Percentiles rank a stretch among this genome's conserved stretches.
These are phyloP conservation scores for Gynochthodes officinalis DNA, from an alignment of 257 asterid species.

Conservation along the genomic window DNA sequence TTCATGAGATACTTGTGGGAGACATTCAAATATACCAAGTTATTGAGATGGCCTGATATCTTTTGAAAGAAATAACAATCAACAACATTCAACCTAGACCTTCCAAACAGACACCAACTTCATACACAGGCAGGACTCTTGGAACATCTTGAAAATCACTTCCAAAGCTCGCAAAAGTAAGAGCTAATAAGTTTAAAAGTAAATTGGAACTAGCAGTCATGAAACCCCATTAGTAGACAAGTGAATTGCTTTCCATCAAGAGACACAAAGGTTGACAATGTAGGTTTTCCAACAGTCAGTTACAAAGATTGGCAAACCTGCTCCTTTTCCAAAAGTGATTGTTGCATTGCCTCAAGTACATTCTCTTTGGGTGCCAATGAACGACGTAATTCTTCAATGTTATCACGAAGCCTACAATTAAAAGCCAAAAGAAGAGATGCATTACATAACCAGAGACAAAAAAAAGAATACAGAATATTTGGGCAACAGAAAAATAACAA, in stretches of 20 bases:
- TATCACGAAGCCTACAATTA: slow-evolving; percentile 68
- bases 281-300: not conserved
- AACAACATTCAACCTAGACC: too few relatives aligned
- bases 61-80: too few relatives aligned
- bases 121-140: not conserved
- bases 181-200: too few relatives aligned
- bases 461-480: not conserved
- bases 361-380: slow-evolving; percentile 80
- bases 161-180: not conserved
- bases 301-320: slow-evolving; percentile 43
- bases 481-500: not conserved
- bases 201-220: not conserved
- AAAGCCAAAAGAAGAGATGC: slow-evolving; percentile 21
- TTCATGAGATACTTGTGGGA: too few relatives aligned
- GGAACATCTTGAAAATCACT: too few relatives aligned
- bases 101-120: not conserved
- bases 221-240: not conserved
- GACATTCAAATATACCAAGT: too few relatives aligned
- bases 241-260: not conserved
- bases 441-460: slow-evolving; percentile 8
- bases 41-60: too few relatives aligned
- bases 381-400: slow-evolving; percentile 77
- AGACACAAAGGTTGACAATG: not conserved
- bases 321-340: slow-evolving; percentile 73
- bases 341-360: slow-evolving; percentile 83